Evolutionary conservation across 176 grass and related monocot species (phyloP).

Genomic region (Carex parvula): DNA sequence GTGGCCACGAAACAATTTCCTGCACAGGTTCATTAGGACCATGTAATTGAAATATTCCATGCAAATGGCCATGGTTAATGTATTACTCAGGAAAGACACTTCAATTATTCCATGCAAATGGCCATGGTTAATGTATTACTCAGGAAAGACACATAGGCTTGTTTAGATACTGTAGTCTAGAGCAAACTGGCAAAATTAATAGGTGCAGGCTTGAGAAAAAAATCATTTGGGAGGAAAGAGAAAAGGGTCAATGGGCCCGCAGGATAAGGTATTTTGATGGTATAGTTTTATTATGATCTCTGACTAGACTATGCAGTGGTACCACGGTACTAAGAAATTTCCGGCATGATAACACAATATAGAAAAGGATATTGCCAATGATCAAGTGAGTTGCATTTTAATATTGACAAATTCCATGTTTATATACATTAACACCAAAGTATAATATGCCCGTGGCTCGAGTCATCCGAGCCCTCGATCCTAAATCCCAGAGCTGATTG

Average conservation of each 20-base stretch:
- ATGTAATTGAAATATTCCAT: background rate
- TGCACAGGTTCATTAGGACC: background rate
- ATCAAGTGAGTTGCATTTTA: background rate
- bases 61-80: too few species aligned
- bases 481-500: too few species aligned
- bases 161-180: background rate
- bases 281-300: background rate
- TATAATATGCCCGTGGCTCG: background rate
- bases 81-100: too few species aligned
- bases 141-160: background rate
- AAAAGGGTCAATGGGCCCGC: background rate
- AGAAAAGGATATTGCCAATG: background rate
- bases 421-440: background rate
- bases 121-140: background rate
- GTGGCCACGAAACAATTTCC: background rate
- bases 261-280: background rate
- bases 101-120: background rate
- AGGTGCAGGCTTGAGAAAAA: background rate
- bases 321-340: background rate
- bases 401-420: background rate
- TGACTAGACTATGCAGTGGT: background rate
- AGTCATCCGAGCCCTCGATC: background rate
- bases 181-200: background rate
- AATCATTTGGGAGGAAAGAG: background rate
- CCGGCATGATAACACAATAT: background rate